These are phyloP conservation scores for Coffea canephora DNA, from an alignment of 257 asterid species.

Conservation along the genomic window DNA sequence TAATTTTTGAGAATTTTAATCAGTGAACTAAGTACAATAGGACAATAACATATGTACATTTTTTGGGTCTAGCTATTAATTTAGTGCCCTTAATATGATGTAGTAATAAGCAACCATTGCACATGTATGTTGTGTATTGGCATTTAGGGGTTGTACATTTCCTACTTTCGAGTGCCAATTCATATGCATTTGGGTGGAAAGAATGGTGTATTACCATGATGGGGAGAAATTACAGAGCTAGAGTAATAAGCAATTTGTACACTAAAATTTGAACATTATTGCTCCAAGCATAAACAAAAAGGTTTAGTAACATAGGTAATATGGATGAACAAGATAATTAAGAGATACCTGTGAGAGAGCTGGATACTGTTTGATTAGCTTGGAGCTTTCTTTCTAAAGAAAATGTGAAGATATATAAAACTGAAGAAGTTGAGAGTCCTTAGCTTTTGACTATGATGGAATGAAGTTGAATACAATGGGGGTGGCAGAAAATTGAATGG, in stretches of 20 bases:
- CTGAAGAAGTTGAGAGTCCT: not conserved
- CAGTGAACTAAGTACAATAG: too few species aligned
- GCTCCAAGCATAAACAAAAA: not conserved
- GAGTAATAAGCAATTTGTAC: too few species aligned
- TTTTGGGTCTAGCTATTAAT: too few species aligned
- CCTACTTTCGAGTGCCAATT: too few species aligned
- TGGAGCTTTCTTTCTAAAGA: not conserved
- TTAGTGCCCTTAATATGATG: too few species aligned
- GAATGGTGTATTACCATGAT: too few species aligned
- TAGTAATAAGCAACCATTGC: too few species aligned
- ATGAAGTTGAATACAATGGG: not conserved
- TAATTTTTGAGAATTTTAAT: too few species aligned
- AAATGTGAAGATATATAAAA: not conserved
- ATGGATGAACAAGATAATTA: not conserved
- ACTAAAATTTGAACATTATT: not conserved
- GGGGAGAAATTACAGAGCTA: too few species aligned
- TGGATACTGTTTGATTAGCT: not conserved
- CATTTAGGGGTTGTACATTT: not conserved
- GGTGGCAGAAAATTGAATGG: not conserved
- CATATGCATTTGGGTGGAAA: too few species aligned
- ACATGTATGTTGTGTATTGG: too few species aligned
- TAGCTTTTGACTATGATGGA: not conserved
- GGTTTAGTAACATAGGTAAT: not conserved
- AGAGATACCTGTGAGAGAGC: not conserved
- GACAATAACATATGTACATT: too few species aligned